Percentiles rank a stretch among this genome's conserved stretches.
Evolutionary conservation across 2,329 filamentous ascomycete genomes (phyloP).

Genomic region (Colletotrichum trifolii): DNA sequence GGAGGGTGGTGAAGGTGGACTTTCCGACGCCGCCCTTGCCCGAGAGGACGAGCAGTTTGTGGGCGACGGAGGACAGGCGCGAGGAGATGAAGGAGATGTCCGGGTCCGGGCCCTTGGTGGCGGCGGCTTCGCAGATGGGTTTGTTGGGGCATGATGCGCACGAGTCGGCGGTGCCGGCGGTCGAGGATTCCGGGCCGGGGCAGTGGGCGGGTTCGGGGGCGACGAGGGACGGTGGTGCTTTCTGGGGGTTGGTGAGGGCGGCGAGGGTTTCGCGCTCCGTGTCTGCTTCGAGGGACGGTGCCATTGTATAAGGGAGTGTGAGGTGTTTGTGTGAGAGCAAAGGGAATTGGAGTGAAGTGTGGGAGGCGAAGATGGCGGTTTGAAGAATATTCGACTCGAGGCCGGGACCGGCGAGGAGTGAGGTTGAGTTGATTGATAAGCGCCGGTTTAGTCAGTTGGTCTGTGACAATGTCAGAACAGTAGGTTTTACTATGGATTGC

Average conservation of each 20-base stretch:
- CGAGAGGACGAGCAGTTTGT: slow-evolving; percentile 92
- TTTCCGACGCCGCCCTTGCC: slow-evolving; percentile 98
- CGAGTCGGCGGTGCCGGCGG: slow-evolving; percentile 78
- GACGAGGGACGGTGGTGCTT: slow-evolving; percentile 84
- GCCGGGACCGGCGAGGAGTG: slow-evolving; percentile 28
- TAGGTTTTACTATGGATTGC: not conserved
- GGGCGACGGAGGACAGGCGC: slow-evolving; percentile 82
- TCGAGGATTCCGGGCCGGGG: slow-evolving; percentile 85
- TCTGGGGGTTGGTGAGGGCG: slow-evolving; percentile 80
- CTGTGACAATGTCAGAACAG: slow-evolving; percentile 2
- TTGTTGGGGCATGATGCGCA: slow-evolving; percentile 98
- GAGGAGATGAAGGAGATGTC: slow-evolving; percentile 90
- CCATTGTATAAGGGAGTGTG: slow-evolving; percentile 64
- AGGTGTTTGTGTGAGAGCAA: not conserved
- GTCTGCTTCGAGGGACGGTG: slow-evolving; percentile 82
- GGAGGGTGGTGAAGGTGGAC: slow-evolving; percentile 89
- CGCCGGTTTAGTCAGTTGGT: slow-evolving; percentile 2
- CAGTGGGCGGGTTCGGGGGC: slow-evolving; percentile 98
- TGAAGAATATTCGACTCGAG: not conserved
- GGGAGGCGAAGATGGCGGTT: slow-evolving; percentile 1
- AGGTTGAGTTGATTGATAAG: slow-evolving; percentile 34
- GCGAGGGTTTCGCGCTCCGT: slow-evolving; percentile 76
- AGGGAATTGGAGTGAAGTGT: not conserved
- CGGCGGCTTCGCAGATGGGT: slow-evolving; percentile 85
- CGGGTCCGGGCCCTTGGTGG: slow-evolving; percentile 94